These are phyloP conservation scores for Terana coerulea DNA, from an alignment of 768 basidiomycete species.

Conservation along the genomic window DNA sequence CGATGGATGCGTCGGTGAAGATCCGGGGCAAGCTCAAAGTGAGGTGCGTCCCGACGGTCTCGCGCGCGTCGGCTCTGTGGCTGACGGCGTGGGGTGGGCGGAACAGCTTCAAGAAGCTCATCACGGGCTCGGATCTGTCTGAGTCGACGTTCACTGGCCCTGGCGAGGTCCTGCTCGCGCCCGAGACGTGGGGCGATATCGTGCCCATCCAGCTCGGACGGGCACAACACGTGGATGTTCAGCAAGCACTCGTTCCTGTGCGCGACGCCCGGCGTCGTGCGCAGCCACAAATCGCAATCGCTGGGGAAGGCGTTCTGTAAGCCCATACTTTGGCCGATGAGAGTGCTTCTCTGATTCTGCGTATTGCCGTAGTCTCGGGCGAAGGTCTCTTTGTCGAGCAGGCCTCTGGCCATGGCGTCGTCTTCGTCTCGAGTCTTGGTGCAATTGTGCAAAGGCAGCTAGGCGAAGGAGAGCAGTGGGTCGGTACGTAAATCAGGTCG, in stretches of 20 bases:
- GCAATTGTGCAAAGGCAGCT: constrained; percentile 28
- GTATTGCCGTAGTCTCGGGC: constrained; percentile 27
- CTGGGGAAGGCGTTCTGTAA: constrained; percentile 28
- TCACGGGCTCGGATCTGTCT: constrained; percentile 27
- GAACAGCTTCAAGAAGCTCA: constrained; percentile 26
- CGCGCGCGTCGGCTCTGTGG: neutral
- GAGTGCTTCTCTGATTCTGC: neutral
- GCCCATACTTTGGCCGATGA: neutral
- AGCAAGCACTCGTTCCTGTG: constrained; percentile 30
- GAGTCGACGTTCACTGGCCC: constrained; percentile 28
- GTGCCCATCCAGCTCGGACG: constrained; percentile 28
- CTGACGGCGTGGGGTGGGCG: neutral
- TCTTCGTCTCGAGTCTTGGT: constrained; percentile 30
- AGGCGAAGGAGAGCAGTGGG: constrained; percentile 28
- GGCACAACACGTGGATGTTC: constrained; percentile 23
- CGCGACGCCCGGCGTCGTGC: constrained; percentile 22
- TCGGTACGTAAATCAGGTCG: constrained; percentile 18
- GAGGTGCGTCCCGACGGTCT: neutral
- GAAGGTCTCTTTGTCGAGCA: constrained; percentile 29
- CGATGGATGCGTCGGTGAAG: constrained; percentile 29
- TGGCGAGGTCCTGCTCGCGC: constrained; percentile 29
- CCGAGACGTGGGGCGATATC: constrained; percentile 33
- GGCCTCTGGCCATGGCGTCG: constrained; percentile 23
- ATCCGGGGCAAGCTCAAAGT: constrained; percentile 26
- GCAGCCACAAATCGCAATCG: constrained; percentile 25